Conservation (phyloP, 2,329 filamentous ascomycete genomes). For the Canariomyces notabilis region DNA sequence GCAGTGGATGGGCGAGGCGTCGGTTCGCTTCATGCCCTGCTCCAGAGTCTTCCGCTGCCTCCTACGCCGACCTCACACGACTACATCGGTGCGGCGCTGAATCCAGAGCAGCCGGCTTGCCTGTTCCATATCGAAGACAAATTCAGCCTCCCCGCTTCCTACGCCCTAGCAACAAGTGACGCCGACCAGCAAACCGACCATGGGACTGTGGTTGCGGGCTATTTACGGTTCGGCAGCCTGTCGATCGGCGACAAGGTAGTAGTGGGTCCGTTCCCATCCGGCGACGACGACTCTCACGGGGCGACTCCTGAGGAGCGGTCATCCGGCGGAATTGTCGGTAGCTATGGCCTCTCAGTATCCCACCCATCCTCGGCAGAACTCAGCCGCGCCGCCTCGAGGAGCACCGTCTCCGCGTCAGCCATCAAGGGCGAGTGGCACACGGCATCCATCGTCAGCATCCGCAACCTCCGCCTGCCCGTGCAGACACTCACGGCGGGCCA, state of each 20-base stretch:
- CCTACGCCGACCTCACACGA: slow-evolving; percentile 48
- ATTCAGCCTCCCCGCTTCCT: slow-evolving; percentile 67
- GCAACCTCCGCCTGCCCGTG: slow-evolving; percentile 82
- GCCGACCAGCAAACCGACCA: slow-evolving; percentile 40
- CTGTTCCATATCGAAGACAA: slow-evolving; percentile 90
- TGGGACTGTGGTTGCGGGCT: slow-evolving; percentile 76
- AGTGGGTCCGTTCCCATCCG: slow-evolving; percentile 69
- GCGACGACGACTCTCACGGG: slow-evolving; percentile 43
- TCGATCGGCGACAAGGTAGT: slow-evolving; percentile 72
- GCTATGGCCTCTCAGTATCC: slow-evolving; percentile 46
- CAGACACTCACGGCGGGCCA: slow-evolving; percentile 71
- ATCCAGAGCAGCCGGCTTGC: slow-evolving; percentile 55
- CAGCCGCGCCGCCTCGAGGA: slow-evolving; percentile 47
- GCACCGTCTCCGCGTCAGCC: slow-evolving; percentile 46
- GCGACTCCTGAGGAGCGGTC: slow-evolving; percentile 42
- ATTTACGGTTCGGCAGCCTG: slow-evolving; percentile 73
- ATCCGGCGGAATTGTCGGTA: slow-evolving; percentile 35
- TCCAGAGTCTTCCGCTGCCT: slow-evolving; percentile 70
- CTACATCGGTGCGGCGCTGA: slow-evolving; percentile 49
- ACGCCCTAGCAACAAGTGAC: slow-evolving; percentile 42
- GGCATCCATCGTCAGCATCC: slow-evolving; percentile 77
- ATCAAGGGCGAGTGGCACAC: slow-evolving; percentile 69
- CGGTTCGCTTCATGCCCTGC: slow-evolving; percentile 72
- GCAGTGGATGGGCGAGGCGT: slow-evolving; percentile 81
- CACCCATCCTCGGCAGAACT: slow-evolving; percentile 52